Base-by-base conservation (phyloP, 805 yeast genomes). In the Lachancea sp. region DNA sequence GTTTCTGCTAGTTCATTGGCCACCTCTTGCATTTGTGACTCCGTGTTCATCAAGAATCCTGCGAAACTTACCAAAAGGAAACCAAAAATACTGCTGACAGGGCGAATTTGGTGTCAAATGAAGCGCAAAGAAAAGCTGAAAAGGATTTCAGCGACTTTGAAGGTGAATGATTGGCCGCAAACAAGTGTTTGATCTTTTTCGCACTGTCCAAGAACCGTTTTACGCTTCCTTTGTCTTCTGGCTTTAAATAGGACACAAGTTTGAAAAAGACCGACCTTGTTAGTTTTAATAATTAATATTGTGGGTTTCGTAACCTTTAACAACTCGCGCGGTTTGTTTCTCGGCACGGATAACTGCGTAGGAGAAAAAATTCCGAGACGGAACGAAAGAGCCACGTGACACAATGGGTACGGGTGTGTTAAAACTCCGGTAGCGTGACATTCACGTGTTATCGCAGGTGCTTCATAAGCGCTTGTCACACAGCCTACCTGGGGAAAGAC, bases 1-100 rank as follows among this genome's bases (percentile, higher is more conserved):
- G 39, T 36, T 12, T 38, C 35, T 18, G 38, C 41, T 5, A 32
- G 35, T 15, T 19, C 35, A 32, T 32, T 32, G 11, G 35, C 32
- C 22, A 43, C 38, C 7, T 26, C 16, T 38, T 43, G 41, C 12
- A 40, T n/a, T 30, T 30, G 26, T 12, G 36, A 27, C 6, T 26
- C 32, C 33, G 32, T 38, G 33, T 7, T 32, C 35, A 32, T 32
- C 31, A 29, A 29, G 31, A 29, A 29, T 12, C 31, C 31, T 7
- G 31, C 5, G 25, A 22, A 22, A 22, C 25, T 22, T 22, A 22
- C 25, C 25, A 29, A 29, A 29, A 13, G 31, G 31, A 13, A 29
- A 11, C 15, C 13, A 13, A 29, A 13, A 29, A 29, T 22, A 22
- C 8, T 22, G 25, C 25, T 22, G 8, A 4, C 25, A 22, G 25